phyloP scores from a whole-genome alignment of 345 rosid genomes.

The Punica granatum region DNA sequence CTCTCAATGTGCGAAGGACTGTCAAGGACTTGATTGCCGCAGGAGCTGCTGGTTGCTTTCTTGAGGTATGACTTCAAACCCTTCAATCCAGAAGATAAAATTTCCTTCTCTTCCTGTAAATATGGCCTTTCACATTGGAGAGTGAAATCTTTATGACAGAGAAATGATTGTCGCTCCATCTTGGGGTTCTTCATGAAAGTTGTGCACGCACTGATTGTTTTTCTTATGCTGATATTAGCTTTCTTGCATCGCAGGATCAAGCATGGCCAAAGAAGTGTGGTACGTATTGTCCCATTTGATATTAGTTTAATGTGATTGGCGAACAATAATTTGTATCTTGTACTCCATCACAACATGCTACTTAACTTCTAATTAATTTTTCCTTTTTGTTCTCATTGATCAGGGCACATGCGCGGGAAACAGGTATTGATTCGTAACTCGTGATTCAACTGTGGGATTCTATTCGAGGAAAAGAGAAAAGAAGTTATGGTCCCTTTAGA shows the following conservation, averaged over 20 bases:
- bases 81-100: neutral
- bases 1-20: constrained; percentile 50
- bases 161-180: neutral
- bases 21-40: constrained; percentile 47
- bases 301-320: neutral
- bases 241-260: constrained; percentile 34
- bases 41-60: constrained; percentile 55
- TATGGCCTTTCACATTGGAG: neutral
- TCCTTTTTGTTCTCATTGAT: neutral
- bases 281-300: constrained; percentile 16
- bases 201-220: neutral
- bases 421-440: constrained; percentile 21
- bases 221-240: neutral
- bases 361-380: neutral
- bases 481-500: neutral
- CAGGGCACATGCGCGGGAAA: constrained; percentile 53
- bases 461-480: no score
- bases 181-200: neutral
- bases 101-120: neutral
- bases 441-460: neutral
- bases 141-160: neutral
- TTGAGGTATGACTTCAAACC: constrained; percentile 32
- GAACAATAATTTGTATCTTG: no score
- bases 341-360: neutral
- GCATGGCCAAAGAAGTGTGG: constrained; percentile 64